Conservation (phyloP, 768 basidiomycete species). For the Rhizopogon vulgaris region DNA sequence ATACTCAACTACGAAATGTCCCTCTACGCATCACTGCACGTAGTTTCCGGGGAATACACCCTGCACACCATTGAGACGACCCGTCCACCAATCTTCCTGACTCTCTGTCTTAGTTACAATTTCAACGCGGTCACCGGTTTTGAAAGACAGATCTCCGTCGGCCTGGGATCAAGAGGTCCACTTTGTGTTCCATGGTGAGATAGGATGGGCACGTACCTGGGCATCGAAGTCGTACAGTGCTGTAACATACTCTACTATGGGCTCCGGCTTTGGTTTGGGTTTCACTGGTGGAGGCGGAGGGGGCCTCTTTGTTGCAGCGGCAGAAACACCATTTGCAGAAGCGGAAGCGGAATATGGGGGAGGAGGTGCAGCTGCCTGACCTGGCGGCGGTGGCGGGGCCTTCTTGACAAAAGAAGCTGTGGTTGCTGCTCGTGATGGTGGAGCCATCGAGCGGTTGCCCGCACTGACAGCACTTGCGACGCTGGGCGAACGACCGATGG, state of each 20-base stretch:
- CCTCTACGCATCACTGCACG: slow-evolving; percentile 17
- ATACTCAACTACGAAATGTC: background rate
- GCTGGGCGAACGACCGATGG: slow-evolving; percentile 27
- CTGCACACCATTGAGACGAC: slow-evolving; percentile 70
- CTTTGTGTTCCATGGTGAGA: background rate
- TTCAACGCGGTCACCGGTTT: slow-evolving; percentile 85
- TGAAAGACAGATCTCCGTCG: slow-evolving; percentile 89
- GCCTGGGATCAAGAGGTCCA: slow-evolving; percentile 39
- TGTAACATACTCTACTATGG: slow-evolving; percentile 69
- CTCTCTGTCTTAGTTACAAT: slow-evolving; percentile 77
- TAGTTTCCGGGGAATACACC: slow-evolving; percentile 86
- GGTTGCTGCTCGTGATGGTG: slow-evolving; percentile 11
- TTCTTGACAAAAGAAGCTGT: slow-evolving; percentile 34
- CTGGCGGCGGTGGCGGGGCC: slow-evolving; percentile 31
- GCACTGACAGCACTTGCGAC: slow-evolving; percentile 18
- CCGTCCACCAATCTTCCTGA: slow-evolving; percentile 97
- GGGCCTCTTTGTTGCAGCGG: slow-evolving; percentile 52
- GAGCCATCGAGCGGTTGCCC: slow-evolving; percentile 21
- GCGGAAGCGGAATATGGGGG: slow-evolving; percentile 33
- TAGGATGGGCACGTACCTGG: slow-evolving; percentile 46
- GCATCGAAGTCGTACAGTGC: slow-evolving; percentile 94
- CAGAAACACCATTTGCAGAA: slow-evolving; percentile 17
- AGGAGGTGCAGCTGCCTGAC: slow-evolving; percentile 36
- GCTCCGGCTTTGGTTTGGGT: slow-evolving; percentile 72
- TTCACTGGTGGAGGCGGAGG: slow-evolving; percentile 92